Evolutionary conservation across 1,284 basidiomycete species (phyloP).

Genomic region (Apiotrichum porosum): DNA sequence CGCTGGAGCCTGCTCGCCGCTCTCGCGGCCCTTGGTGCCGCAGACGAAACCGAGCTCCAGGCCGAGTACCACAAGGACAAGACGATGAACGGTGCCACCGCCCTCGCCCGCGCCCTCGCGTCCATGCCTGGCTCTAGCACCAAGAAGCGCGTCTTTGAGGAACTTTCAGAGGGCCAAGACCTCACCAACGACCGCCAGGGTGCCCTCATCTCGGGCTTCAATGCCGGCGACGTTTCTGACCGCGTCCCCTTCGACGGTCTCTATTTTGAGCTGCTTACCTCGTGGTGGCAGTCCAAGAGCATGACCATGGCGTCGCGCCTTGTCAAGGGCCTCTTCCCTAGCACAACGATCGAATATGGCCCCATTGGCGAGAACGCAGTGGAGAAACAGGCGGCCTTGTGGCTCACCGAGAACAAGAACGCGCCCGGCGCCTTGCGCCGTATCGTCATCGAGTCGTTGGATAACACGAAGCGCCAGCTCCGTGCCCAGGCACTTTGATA

Average conservation of each 20-base stretch:
- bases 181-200: conserved; percentile 11
- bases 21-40: conserved; percentile 3
- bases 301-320: conserved; percentile 9
- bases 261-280: conserved; percentile 2
- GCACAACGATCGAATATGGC: background rate
- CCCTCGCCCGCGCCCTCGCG: conserved; percentile 2
- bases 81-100: conserved; percentile 9
- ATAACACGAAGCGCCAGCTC: background rate
- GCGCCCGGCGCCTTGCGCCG: conserved; percentile 4
- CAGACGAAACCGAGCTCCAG: conserved; percentile 1
- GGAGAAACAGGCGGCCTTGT: background rate
- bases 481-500: background rate
- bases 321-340: conserved; percentile 1
- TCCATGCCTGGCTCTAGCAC: background rate
- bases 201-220: conserved; percentile 4
- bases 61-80: conserved; percentile 7
- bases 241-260: background rate
- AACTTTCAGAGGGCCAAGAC: background rate
- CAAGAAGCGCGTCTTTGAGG: conserved; percentile 5
- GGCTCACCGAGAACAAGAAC: conserved; percentile 3
- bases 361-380: background rate
- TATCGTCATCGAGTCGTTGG: conserved; percentile 5
- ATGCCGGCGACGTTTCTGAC: background rate
- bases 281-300: conserved; percentile 2
- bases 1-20: conserved; percentile 5